Percentiles rank a stretch among this genome's conserved stretches.
These are phyloP conservation scores for Dactylonectria macrodidyma DNA, from an alignment of 2,329 filamentous ascomycete species.

Conservation along the genomic window DNA sequence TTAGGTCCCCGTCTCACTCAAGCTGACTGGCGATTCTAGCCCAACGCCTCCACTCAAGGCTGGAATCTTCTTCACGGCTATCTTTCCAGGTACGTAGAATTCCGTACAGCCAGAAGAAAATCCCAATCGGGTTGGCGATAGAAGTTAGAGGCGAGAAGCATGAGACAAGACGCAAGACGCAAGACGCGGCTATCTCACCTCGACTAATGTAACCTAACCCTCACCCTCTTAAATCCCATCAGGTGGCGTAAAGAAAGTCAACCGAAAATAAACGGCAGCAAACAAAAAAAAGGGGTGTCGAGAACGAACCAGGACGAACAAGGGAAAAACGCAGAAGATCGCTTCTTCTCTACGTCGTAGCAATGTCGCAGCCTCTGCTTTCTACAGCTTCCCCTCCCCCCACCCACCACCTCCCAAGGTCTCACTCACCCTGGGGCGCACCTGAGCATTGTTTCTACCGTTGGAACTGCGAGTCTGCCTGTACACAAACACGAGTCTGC, in stretches of 20 bases:
- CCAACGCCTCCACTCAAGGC: constrained; percentile 2
- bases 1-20: constrained; percentile 6
- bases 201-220: constrained; percentile 27
- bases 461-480: not conserved
- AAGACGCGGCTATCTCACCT: not conserved
- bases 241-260: constrained; percentile 24
- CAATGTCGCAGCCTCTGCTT: constrained; percentile 15
- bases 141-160: constrained; percentile 2
- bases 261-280: not conserved
- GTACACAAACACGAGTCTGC: too few relatives aligned
- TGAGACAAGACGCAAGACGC: constrained; percentile 7
- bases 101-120: not conserved
- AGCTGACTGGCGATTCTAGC: constrained; percentile 3
- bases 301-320: constrained; percentile 29
- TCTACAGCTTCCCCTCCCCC: constrained; percentile 30
- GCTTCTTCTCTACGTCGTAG: constrained; percentile 17
- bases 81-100: not conserved
- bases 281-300: constrained; percentile 17
- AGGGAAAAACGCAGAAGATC: constrained; percentile 41
- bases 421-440: constrained; percentile 20
- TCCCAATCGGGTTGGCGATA: constrained; percentile 13
- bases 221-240: constrained; percentile 24
- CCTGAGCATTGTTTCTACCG: constrained; percentile 21
- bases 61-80: not conserved
- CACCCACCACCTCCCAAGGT: constrained; percentile 11